Evolutionary conservation across 805 yeast genomes (phyloP).

Genomic region (Maudiozyma saulgeensis): DNA sequence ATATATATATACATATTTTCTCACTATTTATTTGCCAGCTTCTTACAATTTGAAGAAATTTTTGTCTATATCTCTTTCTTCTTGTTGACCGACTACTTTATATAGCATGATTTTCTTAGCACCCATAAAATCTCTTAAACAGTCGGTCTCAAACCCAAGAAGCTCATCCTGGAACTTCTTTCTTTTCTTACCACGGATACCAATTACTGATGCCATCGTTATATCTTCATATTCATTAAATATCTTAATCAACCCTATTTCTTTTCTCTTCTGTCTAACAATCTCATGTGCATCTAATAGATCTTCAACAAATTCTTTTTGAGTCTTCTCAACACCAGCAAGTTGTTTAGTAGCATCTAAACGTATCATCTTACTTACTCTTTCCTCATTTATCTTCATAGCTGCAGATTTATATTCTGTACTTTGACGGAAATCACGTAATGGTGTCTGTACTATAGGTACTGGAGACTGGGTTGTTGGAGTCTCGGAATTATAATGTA

Average conservation of each 20-base stretch:
- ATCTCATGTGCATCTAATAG: slow-evolving; percentile 16
- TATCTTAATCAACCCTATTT: slow-evolving; percentile 25
- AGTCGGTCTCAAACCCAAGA: slow-evolving; percentile 29
- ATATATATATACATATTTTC: background rate
- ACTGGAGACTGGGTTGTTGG: background rate
- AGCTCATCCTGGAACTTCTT: slow-evolving; percentile 26
- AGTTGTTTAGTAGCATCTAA: slow-evolving; percentile 7
- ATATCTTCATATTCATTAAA: slow-evolving; percentile 29
- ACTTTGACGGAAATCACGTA: background rate
- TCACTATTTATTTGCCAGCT: background rate
- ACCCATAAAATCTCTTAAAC: slow-evolving; percentile 15
- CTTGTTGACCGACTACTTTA: background rate
- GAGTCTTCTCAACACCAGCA: slow-evolving; percentile 11
- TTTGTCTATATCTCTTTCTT: slow-evolving; percentile 3
- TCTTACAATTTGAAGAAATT: slow-evolving; percentile 3
- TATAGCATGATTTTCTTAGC: slow-evolving; percentile 16
- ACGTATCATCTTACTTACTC: slow-evolving; percentile 10
- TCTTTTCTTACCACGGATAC: slow-evolving; percentile 30
- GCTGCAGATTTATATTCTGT: background rate
- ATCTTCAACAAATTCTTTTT: slow-evolving; percentile 17
- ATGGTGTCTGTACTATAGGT: background rate
- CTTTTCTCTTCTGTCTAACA: slow-evolving; percentile 17
- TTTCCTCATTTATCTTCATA: slow-evolving; percentile 1
- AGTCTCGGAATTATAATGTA: background rate
- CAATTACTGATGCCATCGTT: slow-evolving; percentile 28